Evolutionary conservation across 164 flowering plant genomes (phyloP).

Genomic region (Kalanchoe fedtschenkoi): DNA sequence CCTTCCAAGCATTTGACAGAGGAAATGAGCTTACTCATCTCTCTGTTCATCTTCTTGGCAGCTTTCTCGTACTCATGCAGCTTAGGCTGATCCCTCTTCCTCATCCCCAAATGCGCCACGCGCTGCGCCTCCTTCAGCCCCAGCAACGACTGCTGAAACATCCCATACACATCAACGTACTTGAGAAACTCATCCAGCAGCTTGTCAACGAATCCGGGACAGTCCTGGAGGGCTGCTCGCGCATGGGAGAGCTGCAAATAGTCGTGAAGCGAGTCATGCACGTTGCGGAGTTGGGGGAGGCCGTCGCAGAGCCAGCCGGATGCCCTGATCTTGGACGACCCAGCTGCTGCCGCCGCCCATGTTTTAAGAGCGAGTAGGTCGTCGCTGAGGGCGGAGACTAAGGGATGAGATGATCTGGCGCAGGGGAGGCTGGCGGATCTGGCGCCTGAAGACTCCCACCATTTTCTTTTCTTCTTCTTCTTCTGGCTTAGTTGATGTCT

Average conservation of each 20-base stretch:
- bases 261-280: conserved; percentile 38
- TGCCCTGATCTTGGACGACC: conserved; percentile 13
- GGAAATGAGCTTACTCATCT: conserved; percentile 27
- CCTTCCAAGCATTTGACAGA: conserved; percentile 13
- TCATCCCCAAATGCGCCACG: conserved; percentile 41
- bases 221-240: conserved; percentile 35
- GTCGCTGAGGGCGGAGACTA: conserved; percentile 50
- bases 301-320: conserved; percentile 39
- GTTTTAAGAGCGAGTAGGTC: conserved; percentile 31
- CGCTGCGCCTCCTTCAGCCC: conserved; percentile 36
- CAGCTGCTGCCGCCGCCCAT: conserved; percentile 25
- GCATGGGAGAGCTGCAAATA: conserved; percentile 50
- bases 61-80: conserved; percentile 20
- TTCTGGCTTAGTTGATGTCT: too few relatives aligned
- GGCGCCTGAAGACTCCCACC: conserved; percentile 49
- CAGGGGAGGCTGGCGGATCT: conserved; percentile 77
- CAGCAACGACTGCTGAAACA: conserved; percentile 37
- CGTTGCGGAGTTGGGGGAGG: conserved; percentile 24
- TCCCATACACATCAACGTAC: conserved; percentile 57
- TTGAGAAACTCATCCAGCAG: conserved; percentile 56
- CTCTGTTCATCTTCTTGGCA: conserved; percentile 27
- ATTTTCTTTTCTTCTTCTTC: too few relatives aligned
- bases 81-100: conserved; percentile 35
- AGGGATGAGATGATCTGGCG: conserved; percentile 44
- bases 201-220: conserved; percentile 30